Evolutionary conservation across 108 stramenopile species (phyloP), one percentile per base, ranked within the genome.

Genomic region (Heterococcus sp.): DNA sequence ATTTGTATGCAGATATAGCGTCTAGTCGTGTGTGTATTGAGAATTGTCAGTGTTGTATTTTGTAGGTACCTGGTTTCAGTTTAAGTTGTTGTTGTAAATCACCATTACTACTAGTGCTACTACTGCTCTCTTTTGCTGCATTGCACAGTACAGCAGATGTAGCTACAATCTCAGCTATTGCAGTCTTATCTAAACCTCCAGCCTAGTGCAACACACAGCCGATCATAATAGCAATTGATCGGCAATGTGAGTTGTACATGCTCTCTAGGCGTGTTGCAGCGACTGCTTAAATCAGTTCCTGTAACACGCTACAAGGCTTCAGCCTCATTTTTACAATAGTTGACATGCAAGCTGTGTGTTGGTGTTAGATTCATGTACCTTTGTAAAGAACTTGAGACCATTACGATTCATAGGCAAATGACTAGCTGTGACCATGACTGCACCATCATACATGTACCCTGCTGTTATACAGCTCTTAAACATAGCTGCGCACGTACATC

Each of bases 351-450:
- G 46, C 46, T 21, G 46, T 58, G 46, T 58, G 8, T 58, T 8
- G 21, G 8, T 21, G 21, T 58, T 58, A 21, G 14, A 58, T 58
- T 58, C 46, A 58, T 58, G 8, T 58, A 58, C 46, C 69, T 71
- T 78, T 2, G 76, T 71, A 66, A 79, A 79, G 71, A 79, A 79
- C 35, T 79, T 79, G 78, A 79, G 38, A 5, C 78, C 78, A 34
- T 79, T 79, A 32, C 78, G 78, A 38, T 79, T 37, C 34, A 39
- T 37, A 2, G 78, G 78, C 30, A 80, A 66, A 66, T 72, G 78
- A 5, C 71, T 72, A 1, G 78, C 78, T 1, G 77, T 78, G 33
- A 78, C 65, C 77, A 78, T 78, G 32, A 78, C 38, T 35, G 77
- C 77, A 0, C 66, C 77, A 29, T 78, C 69, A 66, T 78, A 78